phyloP scores from a whole-genome alignment of 1,139 yeast genomes.

The Lodderomyces margitis region DNA sequence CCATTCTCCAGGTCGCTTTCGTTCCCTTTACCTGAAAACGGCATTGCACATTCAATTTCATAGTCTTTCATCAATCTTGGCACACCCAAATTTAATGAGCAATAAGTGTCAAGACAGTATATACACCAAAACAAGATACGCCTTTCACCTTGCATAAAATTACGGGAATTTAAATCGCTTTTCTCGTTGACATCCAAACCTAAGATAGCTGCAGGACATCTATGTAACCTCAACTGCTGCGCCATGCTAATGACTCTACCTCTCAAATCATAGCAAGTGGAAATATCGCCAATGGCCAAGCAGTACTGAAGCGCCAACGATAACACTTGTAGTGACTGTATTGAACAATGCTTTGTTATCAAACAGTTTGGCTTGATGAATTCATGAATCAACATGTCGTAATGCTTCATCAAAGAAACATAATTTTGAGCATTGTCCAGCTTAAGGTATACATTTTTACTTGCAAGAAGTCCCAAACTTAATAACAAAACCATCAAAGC shows the following conservation, averaged over 20 bases:
- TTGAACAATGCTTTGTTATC: slow-evolving; percentile 54
- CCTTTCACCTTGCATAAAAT: slow-evolving; percentile 73
- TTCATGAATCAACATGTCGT: slow-evolving; percentile 51
- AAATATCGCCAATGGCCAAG: slow-evolving; percentile 69
- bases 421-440: slow-evolving; percentile 21
- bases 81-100: slow-evolving; percentile 76
- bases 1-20: slow-evolving; percentile 45
- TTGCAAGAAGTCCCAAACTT: slow-evolving; percentile 55
- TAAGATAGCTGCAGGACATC: slow-evolving; percentile 84
- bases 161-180: slow-evolving; percentile 50
- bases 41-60: slow-evolving; percentile 84
- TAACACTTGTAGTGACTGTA: slow-evolving; percentile 69
- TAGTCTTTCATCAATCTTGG: slow-evolving; percentile 76
- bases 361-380: slow-evolving; percentile 53
- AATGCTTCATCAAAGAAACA: slow-evolving; percentile 35
- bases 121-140: slow-evolving; percentile 83
- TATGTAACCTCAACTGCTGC: slow-evolving; percentile 78
- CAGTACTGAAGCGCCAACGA: slow-evolving; percentile 71
- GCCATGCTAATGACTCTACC: slow-evolving; percentile 81
- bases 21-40: slow-evolving; percentile 56
- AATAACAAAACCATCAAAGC: slow-evolving; percentile 56
- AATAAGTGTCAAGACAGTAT: slow-evolving; percentile 72
- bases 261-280: slow-evolving; percentile 71
- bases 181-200: slow-evolving; percentile 46
- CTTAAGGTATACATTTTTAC: slow-evolving; percentile 27